These are phyloP conservation scores for Pezicula rhizophila DNA, from an alignment of 2,329 filamentous ascomycete genomes.

Conservation along the genomic window DNA sequence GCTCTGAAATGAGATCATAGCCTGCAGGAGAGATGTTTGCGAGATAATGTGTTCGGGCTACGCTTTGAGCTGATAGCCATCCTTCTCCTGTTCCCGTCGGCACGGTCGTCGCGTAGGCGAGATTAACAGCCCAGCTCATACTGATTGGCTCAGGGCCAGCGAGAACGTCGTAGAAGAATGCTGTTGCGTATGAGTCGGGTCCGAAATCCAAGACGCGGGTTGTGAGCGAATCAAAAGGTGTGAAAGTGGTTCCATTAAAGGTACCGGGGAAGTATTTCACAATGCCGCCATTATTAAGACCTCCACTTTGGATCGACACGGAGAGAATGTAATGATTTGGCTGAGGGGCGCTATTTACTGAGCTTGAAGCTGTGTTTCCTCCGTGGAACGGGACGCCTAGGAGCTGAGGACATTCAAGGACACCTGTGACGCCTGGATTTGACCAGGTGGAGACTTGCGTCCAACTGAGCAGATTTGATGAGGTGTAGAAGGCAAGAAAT, in stretches of 20 bases:
- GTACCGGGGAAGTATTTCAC: slow-evolving; percentile 47
- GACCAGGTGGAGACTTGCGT: slow-evolving; percentile 50
- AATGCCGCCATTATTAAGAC: slow-evolving; percentile 45
- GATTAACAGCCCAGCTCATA: slow-evolving; percentile 51
- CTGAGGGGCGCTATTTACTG: background rate
- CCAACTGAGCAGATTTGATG: slow-evolving; percentile 50
- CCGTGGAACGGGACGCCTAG: slow-evolving; percentile 38
- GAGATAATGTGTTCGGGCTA: slow-evolving; percentile 44
- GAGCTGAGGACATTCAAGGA: slow-evolving; percentile 56
- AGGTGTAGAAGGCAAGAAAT: slow-evolving; percentile 51
- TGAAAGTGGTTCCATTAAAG: slow-evolving; percentile 57
- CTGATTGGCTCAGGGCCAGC: slow-evolving; percentile 1
- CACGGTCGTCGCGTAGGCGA: slow-evolving; percentile 47
- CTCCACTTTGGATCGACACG: slow-evolving; percentile 49
- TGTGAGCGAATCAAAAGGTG: slow-evolving; percentile 30
- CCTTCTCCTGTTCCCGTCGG: slow-evolving; percentile 41
- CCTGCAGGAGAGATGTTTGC: slow-evolving; percentile 42
- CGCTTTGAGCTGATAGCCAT: slow-evolving; percentile 43
- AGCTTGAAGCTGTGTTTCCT: background rate
- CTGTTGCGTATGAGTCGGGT: slow-evolving; percentile 47
- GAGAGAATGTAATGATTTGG: slow-evolving; percentile 34
- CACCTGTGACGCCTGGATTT: slow-evolving; percentile 43
- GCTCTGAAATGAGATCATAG: slow-evolving; percentile 42
- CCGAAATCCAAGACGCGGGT: slow-evolving; percentile 37
- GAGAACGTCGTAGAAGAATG: slow-evolving; percentile 43